phyloP scores from a whole-genome alignment of 2,329 filamentous ascomycete genomes.

The Xylariales sp. region DNA sequence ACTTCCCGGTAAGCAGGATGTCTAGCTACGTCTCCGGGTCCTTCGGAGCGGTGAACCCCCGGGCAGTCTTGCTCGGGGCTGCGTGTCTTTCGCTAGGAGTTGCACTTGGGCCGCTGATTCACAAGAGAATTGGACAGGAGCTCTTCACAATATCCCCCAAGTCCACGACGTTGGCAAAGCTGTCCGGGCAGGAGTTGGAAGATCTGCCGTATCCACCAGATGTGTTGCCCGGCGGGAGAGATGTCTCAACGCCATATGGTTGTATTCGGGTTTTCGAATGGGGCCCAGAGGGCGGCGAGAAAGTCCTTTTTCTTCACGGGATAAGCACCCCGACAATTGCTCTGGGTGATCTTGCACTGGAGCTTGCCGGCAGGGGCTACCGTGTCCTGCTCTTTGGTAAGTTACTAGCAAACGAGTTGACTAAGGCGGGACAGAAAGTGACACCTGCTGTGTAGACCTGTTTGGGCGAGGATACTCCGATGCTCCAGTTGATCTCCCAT shows the following conservation, averaged over 20 bases:
- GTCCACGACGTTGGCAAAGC: background rate
- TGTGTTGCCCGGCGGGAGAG: conserved; percentile 62
- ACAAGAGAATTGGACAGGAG: background rate
- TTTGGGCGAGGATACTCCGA: conserved; percentile 78
- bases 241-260: conserved; percentile 68
- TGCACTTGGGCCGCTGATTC: background rate
- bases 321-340: conserved; percentile 75
- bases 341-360: conserved; percentile 60
- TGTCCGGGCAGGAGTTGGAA: conserved; percentile 25
- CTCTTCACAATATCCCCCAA: background rate
- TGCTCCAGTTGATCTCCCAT: conserved; percentile 52
- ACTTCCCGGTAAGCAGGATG: too few species aligned
- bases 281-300: conserved; percentile 66
- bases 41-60: background rate
- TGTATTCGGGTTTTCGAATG: conserved; percentile 73
- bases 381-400: conserved; percentile 74
- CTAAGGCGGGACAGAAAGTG: background rate
- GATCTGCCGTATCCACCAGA: conserved; percentile 62
- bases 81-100: background rate
- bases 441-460: conserved; percentile 61
- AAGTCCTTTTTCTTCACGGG: conserved; percentile 72
- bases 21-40: background rate
- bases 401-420: conserved; percentile 20
- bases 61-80: background rate
- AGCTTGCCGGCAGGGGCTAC: conserved; percentile 61